Base-by-base conservation (phyloP, 768 basidiomycete genomes). In the Daedaleopsis sinensis region DNA sequence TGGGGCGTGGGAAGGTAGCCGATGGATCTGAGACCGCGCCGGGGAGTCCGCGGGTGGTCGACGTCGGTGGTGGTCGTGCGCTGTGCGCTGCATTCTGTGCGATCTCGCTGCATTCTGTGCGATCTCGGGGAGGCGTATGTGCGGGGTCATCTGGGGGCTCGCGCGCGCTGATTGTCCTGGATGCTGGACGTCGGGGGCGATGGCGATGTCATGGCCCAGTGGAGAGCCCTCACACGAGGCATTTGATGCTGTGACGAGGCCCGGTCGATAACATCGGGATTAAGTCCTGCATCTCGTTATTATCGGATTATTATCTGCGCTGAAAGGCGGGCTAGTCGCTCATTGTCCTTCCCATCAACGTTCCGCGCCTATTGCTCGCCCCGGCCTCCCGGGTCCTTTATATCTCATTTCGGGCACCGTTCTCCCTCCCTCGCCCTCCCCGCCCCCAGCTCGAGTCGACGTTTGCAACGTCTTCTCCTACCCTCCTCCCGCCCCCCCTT, bases 311-410 rank as follows among this genome's bases (percentile, higher is more conserved):
- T 62, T 61, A 65, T 65, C 48, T 44, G 37, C 52, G 52, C 50
- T 52, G 52, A 53, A 56, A 49, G 38, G 15, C 49, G 61, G 59
- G 59, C 27, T 61, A 64, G 62, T 50, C 58, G 55, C 57, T 52
- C 68, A 64, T 65, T 67, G 65, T 59, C 55, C 55, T 65, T 43
- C 53, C 63, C 57, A 61, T 65, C 65, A 64, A 63, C 53, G 44
- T 65, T 62, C 62, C 65, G 63, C 60, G 62, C 65, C 62, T 65
- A 61, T 62, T 47, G 36, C 54, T 53, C 59, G 65, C 46, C 59
- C 71, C 71, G 69, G 63, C 39, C 32, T 44, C 57, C 65, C 67
- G 68, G 68, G 46, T 69, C 65, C 55, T 70, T 70, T 66, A 67
- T 71, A 66, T 62, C 64, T 65, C 66, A 57, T 66, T 67, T 68